phyloP scores from a whole-genome alignment of 805 yeast species.

The Zygoascus ofunaensis region DNA sequence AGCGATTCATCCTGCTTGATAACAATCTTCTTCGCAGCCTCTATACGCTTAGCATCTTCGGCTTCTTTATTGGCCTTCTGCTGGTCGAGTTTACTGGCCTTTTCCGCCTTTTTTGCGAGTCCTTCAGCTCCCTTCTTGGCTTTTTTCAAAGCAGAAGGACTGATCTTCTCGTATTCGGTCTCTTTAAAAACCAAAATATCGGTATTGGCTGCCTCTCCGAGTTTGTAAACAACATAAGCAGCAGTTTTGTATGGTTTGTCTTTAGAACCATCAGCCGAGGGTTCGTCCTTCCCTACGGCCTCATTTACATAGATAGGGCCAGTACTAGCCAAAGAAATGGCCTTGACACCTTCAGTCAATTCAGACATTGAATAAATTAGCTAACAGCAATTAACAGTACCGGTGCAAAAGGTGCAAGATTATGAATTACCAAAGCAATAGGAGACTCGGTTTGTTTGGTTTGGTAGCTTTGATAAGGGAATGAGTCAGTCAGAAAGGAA shows the following conservation, averaged over 20 bases:
- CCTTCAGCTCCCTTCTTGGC: slow-evolving; percentile 96
- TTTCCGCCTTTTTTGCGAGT: slow-evolving; percentile 69
- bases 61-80: slow-evolving; percentile 50
- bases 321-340: slow-evolving; percentile 10
- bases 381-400: no score
- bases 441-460: no score
- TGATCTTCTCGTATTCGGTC: slow-evolving; percentile 64
- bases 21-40: slow-evolving; percentile 70
- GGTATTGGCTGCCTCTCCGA: slow-evolving; percentile 31
- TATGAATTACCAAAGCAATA: no score
- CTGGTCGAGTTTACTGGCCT: slow-evolving; percentile 45
- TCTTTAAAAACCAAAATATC: slow-evolving; percentile 47
- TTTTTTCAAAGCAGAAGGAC: slow-evolving; percentile 87
- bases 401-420: no score
- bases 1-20: slow-evolving; percentile 66
- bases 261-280: slow-evolving; percentile 52
- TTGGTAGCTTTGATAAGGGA: no score
- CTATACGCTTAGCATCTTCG: slow-evolving; percentile 62
- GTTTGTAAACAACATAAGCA: slow-evolving; percentile 64
- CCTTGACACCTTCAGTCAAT: slow-evolving; percentile 13
- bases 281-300: slow-evolving; percentile 54
- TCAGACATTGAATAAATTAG: slow-evolving; percentile 19
- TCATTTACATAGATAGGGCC: slow-evolving; percentile 55
- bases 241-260: slow-evolving; percentile 68
- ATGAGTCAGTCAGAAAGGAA: no score